Evolutionary conservation across 495 filamentous ascomycete genomes (phyloP), one percentile per base, ranked within the genome.

Genomic region (Aspergillus haitiensis): DNA sequence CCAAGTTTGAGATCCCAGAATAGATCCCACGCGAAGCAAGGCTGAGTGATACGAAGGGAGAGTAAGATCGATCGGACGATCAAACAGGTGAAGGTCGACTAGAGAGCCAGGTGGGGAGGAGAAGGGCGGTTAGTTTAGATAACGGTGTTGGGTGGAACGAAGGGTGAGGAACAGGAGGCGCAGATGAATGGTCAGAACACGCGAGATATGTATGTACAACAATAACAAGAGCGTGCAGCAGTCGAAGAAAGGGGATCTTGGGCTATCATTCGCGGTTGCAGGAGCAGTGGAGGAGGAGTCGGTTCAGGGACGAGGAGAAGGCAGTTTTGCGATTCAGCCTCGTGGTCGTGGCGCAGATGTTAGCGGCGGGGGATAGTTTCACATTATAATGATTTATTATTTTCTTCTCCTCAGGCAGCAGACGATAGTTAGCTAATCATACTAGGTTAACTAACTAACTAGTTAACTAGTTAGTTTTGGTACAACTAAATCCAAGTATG

Each of bases 311-410:
- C 44, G 33, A 58, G 54, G 9, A 16, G 52, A 65, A 47, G 59
- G 55, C 54, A 62, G 64, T 65, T 64, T 27, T 65, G 66, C 63
- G 64, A 68, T 62, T 71, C 66, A 68, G 68, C 68, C 68, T 70
- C 62, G 44, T 18, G 16, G 44, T 42, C 44, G 68, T 64, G 62
- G 61, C 58, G 61, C 55, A 59, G 47, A 52, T 46, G 61, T 64
- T 59, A 59, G 56, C 61, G 47, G 58, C 12, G 32, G 50, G 58
- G 48, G 60, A 35, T 34, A 15, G 55, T 59, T 59, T 62, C 56
- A 62, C 58, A 65, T 65, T 65, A n/a, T 47, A 47, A 47, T 47
- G 21, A 47, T 47, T 18, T 16, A 18, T 47, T 47, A 16, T 18
- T 21, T 21, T 42, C 15, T 42, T 47, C 6, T 18, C 27, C 58